A percentile compares a stretch with the other conserved stretches of the same genome.
phyloP scores from a whole-genome alignment of 225 moss, liverwort and hornwort species.

The Ulota crispa region DNA sequence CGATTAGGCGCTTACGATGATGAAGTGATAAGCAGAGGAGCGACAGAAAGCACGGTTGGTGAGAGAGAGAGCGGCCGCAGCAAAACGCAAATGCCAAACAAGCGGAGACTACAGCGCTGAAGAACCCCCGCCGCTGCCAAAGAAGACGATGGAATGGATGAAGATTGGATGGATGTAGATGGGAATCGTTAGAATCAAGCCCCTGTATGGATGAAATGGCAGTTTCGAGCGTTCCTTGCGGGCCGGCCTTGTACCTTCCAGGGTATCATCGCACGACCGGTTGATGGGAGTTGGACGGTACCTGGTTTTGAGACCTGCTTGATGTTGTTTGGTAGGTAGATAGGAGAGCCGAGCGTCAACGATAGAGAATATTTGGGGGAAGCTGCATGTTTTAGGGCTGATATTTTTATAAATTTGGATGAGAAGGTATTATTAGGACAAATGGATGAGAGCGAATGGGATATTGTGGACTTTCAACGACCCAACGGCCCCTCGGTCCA shows the following conservation, averaged over 20 bases:
- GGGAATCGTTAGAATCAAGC: background rate
- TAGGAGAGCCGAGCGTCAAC: constrained; percentile 1
- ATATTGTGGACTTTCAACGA: background rate
- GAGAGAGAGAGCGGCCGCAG: constrained; percentile 3
- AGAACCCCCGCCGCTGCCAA: constrained; percentile 28
- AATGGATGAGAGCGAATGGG: constrained; percentile 16
- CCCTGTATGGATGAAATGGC: background rate
- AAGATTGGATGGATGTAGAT: background rate
- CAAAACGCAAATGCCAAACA: background rate
- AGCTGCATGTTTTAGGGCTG: background rate
- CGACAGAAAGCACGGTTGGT: constrained; percentile 12
- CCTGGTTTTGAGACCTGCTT: background rate
- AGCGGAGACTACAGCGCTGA: background rate
- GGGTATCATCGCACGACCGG: constrained; percentile 17
- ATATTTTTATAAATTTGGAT: background rate
- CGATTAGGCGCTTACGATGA: constrained; percentile 20
- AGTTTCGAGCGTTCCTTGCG: background rate
- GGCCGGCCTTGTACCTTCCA: background rate
- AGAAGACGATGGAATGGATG: constrained; percentile 12
- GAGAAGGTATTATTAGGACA: background rate
- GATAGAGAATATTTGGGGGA: constrained; percentile 22
- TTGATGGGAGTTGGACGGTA: background rate
- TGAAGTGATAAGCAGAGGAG: background rate
- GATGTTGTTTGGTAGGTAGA: background rate
- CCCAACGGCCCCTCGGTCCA: background rate